Evolutionary conservation across 2,329 filamentous ascomycete species (phyloP).

Genomic region (Penicillium brasilianum): DNA sequence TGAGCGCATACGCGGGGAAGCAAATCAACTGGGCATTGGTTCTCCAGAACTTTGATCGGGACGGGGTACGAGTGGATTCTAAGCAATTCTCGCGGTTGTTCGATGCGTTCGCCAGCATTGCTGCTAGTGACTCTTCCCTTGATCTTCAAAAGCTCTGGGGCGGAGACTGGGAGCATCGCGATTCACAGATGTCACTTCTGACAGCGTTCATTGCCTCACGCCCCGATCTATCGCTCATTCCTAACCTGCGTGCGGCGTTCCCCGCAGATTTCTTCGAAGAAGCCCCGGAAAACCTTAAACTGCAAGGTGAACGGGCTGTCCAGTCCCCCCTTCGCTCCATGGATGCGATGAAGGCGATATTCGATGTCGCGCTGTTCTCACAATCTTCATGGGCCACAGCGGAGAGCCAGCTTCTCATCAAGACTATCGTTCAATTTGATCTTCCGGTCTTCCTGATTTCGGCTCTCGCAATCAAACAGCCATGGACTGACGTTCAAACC

Average conservation of each 20-base stretch:
- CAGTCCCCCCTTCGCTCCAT: conserved; percentile 88
- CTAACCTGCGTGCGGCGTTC: conserved; percentile 78
- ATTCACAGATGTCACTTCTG: conserved; percentile 93
- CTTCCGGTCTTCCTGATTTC: conserved; percentile 58
- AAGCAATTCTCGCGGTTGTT: conserved; percentile 83
- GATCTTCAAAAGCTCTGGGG: conserved; percentile 92
- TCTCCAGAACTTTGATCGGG: conserved; percentile 79
- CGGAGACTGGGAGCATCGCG: conserved; percentile 80
- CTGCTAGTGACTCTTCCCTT: conserved; percentile 65
- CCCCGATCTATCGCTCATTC: conserved; percentile 83
- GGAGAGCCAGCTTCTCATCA: conserved; percentile 63
- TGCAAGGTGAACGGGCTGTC: conserved; percentile 69
- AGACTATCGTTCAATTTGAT: conserved; percentile 63
- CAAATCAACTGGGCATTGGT: conserved; percentile 71
- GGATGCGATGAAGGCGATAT: conserved; percentile 74
- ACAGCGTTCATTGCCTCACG: conserved; percentile 80
- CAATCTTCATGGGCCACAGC: conserved; percentile 61
- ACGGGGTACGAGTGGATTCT: conserved; percentile 74
- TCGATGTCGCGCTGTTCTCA: conserved; percentile 65
- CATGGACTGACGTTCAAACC: conserved; percentile 55
- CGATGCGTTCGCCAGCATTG: conserved; percentile 75
- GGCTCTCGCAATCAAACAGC: conserved; percentile 54
- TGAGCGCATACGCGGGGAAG: conserved; percentile 61
- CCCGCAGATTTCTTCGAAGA: conserved; percentile 67
- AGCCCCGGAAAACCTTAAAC: conserved; percentile 63